phyloP scores from a whole-genome alignment of 176 grass and related monocot genomes.

The Raddia guianensis region DNA sequence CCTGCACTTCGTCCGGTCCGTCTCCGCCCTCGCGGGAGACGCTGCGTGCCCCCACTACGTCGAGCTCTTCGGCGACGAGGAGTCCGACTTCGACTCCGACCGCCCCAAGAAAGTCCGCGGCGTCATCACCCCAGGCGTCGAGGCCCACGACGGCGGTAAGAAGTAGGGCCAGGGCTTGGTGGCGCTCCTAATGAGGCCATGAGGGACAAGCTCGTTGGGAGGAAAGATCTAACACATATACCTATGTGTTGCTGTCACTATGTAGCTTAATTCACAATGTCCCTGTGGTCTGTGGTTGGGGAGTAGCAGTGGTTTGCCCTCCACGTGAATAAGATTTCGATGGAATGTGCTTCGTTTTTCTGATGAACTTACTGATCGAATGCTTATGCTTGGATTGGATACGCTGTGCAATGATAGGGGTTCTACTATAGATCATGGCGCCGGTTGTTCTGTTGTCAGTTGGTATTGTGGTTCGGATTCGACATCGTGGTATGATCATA shows the following conservation, averaged over 20 bases:
- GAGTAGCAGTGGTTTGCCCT: constrained; percentile 8
- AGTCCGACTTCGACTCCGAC: constrained; percentile 47
- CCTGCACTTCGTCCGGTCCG: constrained; percentile 66
- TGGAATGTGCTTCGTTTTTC: constrained; percentile 31
- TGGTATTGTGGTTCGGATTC: not conserved
- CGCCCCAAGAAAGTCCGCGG: constrained; percentile 78
- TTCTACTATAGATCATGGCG: not conserved
- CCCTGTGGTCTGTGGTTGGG: constrained; percentile 16
- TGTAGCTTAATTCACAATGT: constrained; percentile 18
- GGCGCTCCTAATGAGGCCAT: not conserved
- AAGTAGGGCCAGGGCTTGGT: constrained; percentile 59
- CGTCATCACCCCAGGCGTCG: constrained; percentile 53
- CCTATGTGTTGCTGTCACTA: not conserved
- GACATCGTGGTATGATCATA: not conserved
- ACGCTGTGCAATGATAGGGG: constrained; percentile 4
- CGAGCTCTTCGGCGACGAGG: constrained; percentile 47
- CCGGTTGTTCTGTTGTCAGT: not conserved
- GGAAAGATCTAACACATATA: not conserved
- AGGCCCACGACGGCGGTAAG: constrained; percentile 52
- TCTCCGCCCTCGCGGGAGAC: constrained; percentile 51
- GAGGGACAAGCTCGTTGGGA: not conserved
- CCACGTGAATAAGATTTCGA: constrained; percentile 37
- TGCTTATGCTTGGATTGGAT: constrained; percentile 16
- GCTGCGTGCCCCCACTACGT: constrained; percentile 48
- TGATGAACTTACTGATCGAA: constrained; percentile 23